Evolutionary conservation across 306 rosid genomes (phyloP).

Genomic region (Trichosanthes cucumerina): DNA sequence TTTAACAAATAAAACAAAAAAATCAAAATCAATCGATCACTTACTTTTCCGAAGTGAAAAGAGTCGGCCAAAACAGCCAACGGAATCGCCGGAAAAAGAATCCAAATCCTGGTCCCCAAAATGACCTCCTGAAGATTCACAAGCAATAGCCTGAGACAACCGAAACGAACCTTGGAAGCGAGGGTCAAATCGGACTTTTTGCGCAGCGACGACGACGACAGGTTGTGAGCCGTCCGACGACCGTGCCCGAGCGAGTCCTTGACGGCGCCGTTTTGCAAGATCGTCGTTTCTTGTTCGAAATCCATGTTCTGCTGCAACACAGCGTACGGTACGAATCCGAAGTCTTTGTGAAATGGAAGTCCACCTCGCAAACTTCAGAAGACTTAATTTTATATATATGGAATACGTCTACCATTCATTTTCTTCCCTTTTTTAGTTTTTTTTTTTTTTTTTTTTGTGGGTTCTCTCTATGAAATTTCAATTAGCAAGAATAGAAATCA

Average conservation of each 20-base stretch:
- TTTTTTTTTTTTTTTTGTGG: too few species aligned
- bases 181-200: slow-evolving; percentile 55
- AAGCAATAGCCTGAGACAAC: slow-evolving; percentile 30
- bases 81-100: slow-evolving; percentile 68
- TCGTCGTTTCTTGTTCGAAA: slow-evolving; percentile 39
- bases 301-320: slow-evolving; percentile 26
- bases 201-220: slow-evolving; percentile 60
- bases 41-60: slow-evolving; percentile 48
- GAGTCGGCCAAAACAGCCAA: slow-evolving; percentile 42
- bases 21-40: slow-evolving; percentile 5
- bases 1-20: too few species aligned
- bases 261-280: slow-evolving; percentile 44
- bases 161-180: slow-evolving; percentile 36
- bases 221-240: slow-evolving; percentile 57
- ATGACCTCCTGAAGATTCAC: slow-evolving; percentile 59
- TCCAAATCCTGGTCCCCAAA: slow-evolving; percentile 67
- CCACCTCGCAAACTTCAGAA: neutral
- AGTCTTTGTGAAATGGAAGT: neutral
- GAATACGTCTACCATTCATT: neutral
- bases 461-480: too few species aligned
- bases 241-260: slow-evolving; percentile 23
- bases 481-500: too few species aligned
- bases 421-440: neutral
- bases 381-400: neutral
- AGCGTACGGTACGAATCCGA: neutral